Percentiles rank a stretch among this genome's conserved stretches.
phyloP scores from a whole-genome alignment of 495 filamentous ascomycete genomes.

The Penicillium roqueforti region DNA sequence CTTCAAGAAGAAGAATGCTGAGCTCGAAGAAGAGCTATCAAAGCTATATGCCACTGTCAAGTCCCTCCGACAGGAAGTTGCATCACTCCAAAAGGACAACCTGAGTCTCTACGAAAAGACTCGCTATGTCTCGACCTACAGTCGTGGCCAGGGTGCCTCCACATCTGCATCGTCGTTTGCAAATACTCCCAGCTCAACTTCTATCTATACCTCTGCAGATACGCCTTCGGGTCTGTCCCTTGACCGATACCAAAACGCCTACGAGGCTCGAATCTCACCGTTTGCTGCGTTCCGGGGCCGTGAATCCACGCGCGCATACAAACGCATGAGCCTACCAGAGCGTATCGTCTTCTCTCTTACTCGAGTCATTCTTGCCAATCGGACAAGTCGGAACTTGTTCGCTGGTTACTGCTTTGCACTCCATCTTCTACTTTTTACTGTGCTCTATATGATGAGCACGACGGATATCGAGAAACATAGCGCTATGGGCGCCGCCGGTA shows the following conservation, averaged over 20 bases:
- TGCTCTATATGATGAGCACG: constrained; percentile 80
- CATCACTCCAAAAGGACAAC: constrained; percentile 93
- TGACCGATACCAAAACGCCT: constrained; percentile 87
- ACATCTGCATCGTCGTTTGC: constrained; percentile 70
- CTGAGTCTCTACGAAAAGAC: constrained; percentile 97
- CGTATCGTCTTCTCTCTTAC: constrained; percentile 87
- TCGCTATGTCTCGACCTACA: constrained; percentile 91
- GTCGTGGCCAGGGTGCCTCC: constrained; percentile 57
- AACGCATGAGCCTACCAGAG: constrained; percentile 90
- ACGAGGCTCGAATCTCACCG: constrained; percentile 91
- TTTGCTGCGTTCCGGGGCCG: constrained; percentile 93
- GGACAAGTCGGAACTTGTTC: constrained; percentile 90
- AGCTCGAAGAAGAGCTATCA: constrained; percentile 87
- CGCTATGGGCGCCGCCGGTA: constrained; percentile 43
- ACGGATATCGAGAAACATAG: constrained; percentile 54
- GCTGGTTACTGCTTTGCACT: constrained; percentile 89
- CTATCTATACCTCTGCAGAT: constrained; percentile 57
- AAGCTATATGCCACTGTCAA: constrained; percentile 78
- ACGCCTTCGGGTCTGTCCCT: constrained; percentile 61
- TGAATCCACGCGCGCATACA: constrained; percentile 88
- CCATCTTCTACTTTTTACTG: constrained; percentile 78
- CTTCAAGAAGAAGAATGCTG: constrained; percentile 92
- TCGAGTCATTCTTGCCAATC: constrained; percentile 81
- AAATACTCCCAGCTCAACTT: constrained; percentile 68
- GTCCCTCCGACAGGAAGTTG: constrained; percentile 83